Evolutionary conservation across 148 eudicot species (phyloP).

Genomic region (Vaccinium macrocarpon): DNA sequence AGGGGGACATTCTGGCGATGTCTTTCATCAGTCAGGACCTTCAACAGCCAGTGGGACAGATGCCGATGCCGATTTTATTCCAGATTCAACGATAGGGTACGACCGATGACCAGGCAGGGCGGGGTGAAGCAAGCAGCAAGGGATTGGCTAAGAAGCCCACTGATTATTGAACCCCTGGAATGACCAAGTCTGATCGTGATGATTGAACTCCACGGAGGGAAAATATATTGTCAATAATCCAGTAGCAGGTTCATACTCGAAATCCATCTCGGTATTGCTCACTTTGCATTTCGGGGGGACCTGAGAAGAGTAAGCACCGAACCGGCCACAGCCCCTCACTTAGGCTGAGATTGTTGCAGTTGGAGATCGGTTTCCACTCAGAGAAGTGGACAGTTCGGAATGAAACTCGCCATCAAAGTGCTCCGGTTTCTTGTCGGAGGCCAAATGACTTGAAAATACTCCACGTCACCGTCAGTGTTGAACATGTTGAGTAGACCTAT

Average conservation of each 20-base stretch:
- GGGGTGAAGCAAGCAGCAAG: too few relatives aligned
- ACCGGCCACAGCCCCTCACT: conserved; percentile 78
- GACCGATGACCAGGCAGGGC: too few relatives aligned
- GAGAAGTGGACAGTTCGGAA: conserved; percentile 24
- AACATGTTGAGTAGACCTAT: conserved; percentile 90
- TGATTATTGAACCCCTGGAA: too few relatives aligned
- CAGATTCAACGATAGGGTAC: too few relatives aligned
- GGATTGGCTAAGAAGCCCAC: too few relatives aligned
- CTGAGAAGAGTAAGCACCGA: conserved; percentile 73
- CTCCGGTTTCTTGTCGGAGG: conserved; percentile 27
- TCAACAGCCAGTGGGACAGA: too few relatives aligned
- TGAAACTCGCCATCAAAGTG: conserved; percentile 30
- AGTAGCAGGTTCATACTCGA: conserved; percentile 41
- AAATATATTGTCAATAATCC: conserved; percentile 36
- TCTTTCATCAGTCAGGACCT: too few relatives aligned
- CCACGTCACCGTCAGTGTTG: conserved; percentile 76
- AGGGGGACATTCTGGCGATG: conserved; percentile 17
- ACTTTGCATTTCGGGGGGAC: conserved; percentile 58
- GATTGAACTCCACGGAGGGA: too few relatives aligned
- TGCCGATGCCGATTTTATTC: too few relatives aligned
- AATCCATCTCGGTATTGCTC: conserved; percentile 35
- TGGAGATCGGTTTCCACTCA: conserved; percentile 27
- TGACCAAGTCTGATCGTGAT: too few relatives aligned
- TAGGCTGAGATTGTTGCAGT: conserved; percentile 46
- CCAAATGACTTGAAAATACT: conserved; percentile 38